Evolutionary conservation across 192 early-diverging fungal species (phyloP).

Genomic region (Coemansia sp.): DNA sequence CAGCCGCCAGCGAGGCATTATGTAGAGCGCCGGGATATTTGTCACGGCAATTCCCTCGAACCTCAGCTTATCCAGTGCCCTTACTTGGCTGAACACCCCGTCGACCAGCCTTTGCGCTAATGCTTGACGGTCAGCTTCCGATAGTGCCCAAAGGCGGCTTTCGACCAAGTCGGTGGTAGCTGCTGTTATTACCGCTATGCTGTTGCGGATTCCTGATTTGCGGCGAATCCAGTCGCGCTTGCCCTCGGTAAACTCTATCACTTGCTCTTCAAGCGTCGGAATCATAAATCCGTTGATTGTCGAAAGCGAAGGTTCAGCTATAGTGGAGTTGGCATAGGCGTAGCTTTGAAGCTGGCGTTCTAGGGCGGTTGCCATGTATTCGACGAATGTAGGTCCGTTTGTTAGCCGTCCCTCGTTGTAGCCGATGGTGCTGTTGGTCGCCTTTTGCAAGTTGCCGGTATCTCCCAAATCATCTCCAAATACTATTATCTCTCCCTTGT

Average conservation of each 20-base stretch:
- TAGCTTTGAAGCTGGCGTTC: slow-evolving; percentile 9
- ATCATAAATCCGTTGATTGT: background rate
- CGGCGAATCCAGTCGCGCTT: slow-evolving; percentile 32
- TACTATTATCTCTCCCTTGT: slow-evolving; percentile 7
- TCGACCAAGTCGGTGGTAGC: slow-evolving; percentile 16
- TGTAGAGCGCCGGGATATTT: slow-evolving; percentile 24
- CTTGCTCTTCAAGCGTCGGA: slow-evolving; percentile 12
- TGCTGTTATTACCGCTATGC: slow-evolving; percentile 16
- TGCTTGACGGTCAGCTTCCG: background rate
- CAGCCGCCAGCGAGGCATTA: slow-evolving; percentile 19
- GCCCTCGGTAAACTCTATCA: slow-evolving; percentile 18
- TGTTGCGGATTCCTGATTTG: slow-evolving; percentile 12
- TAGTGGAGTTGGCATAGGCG: slow-evolving; percentile 13
- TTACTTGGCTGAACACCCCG: slow-evolving; percentile 14
- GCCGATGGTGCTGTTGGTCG: slow-evolving; percentile 21
- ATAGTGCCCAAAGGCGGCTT: background rate
- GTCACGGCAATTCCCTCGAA: slow-evolving; percentile 15
- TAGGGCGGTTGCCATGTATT: slow-evolving; percentile 29
- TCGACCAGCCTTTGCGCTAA: slow-evolving; percentile 9
- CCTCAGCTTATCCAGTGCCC: slow-evolving; percentile 14
- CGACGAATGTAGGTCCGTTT: slow-evolving; percentile 24
- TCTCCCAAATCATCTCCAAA: slow-evolving; percentile 33
- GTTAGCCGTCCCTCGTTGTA: slow-evolving; percentile 20
- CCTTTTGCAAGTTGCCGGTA: slow-evolving; percentile 21
- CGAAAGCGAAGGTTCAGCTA: background rate